Evolutionary conservation across 2,329 filamentous ascomycete species (phyloP).

Genomic region (Pseudocercospora crystallina): DNA sequence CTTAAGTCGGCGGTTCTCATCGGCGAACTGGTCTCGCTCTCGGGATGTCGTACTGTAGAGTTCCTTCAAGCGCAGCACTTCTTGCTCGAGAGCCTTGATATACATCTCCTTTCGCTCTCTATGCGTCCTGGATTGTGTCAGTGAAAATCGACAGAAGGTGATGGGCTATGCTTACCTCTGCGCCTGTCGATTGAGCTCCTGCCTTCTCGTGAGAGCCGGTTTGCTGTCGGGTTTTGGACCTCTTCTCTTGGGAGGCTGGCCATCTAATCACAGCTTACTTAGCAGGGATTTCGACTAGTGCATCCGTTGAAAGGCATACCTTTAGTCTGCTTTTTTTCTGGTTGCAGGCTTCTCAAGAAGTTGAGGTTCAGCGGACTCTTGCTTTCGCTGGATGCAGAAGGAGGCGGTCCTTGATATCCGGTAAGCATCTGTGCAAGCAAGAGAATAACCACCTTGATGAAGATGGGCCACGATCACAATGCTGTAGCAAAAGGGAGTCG

Average conservation of each 20-base stretch:
- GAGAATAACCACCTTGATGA: neutral
- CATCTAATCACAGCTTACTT: slow-evolving; percentile 56
- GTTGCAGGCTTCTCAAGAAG: slow-evolving; percentile 63
- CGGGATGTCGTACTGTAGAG: slow-evolving; percentile 71
- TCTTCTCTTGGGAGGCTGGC: slow-evolving; percentile 80
- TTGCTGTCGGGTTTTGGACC: slow-evolving; percentile 97
- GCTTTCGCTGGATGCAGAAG: slow-evolving; percentile 17
- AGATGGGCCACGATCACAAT: too few relatives aligned
- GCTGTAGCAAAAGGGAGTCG: too few relatives aligned
- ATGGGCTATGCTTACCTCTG: slow-evolving; percentile 66
- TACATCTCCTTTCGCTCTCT: slow-evolving; percentile 96
- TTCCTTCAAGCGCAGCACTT: slow-evolving; percentile 85
- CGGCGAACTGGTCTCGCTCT: slow-evolving; percentile 71
- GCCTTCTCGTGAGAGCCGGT: slow-evolving; percentile 84
- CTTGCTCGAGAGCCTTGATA: slow-evolving; percentile 88
- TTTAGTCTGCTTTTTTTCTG: slow-evolving; percentile 74
- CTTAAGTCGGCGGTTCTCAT: slow-evolving; percentile 77
- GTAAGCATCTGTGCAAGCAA: slow-evolving; percentile 1
- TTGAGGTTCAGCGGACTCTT: slow-evolving; percentile 31
- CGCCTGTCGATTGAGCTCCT: slow-evolving; percentile 92
- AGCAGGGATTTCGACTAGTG: neutral
- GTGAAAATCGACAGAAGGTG: neutral
- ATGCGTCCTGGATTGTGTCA: slow-evolving; percentile 67
- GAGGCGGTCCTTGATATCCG: slow-evolving; percentile 2
- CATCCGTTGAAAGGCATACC: slow-evolving; percentile 50